phyloP scores from a whole-genome alignment of 2,329 filamentous ascomycete genomes.

The Stromatinia cepivora region DNA sequence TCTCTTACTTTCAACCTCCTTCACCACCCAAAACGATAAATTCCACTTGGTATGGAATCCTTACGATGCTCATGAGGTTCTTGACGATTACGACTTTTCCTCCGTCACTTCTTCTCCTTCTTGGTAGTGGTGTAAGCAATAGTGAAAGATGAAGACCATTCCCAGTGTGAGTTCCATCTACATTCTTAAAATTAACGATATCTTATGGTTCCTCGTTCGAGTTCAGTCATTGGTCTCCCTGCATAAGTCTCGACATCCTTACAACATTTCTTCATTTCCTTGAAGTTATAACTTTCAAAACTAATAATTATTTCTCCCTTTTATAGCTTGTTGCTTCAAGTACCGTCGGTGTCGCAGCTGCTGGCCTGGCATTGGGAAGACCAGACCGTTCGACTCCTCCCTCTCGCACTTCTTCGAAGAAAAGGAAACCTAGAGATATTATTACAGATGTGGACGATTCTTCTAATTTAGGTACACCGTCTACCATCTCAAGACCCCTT shows the following conservation, averaged over 20 bases:
- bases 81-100: conserved; percentile 30
- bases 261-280: neutral
- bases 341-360: conserved; percentile 42
- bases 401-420: conserved; percentile 37
- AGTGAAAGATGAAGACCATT: conserved; percentile 39
- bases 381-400: conserved; percentile 35
- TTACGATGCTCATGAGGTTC: conserved; percentile 36
- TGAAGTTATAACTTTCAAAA: neutral
- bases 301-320: conserved; percentile 26
- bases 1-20: neutral
- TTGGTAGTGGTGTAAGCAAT: conserved; percentile 29
- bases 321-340: conserved; percentile 42
- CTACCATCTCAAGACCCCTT: conserved; percentile 35
- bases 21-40: neutral
- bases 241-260: conserved; percentile 2
- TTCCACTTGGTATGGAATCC: conserved; percentile 33
- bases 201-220: conserved; percentile 9
- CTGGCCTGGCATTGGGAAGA: conserved; percentile 40
- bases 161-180: conserved; percentile 37
- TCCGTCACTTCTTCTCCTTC: conserved; percentile 32
- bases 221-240: conserved; percentile 16
- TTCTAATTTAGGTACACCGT: conserved; percentile 30
- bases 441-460: conserved; percentile 30
- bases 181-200: conserved; percentile 3
- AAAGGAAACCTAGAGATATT: conserved; percentile 35